A percentile compares a stretch with the other conserved stretches of the same genome.
phyloP scores from a whole-genome alignment of 1,284 basidiomycete genomes.

The Neolentinus lepideus region DNA sequence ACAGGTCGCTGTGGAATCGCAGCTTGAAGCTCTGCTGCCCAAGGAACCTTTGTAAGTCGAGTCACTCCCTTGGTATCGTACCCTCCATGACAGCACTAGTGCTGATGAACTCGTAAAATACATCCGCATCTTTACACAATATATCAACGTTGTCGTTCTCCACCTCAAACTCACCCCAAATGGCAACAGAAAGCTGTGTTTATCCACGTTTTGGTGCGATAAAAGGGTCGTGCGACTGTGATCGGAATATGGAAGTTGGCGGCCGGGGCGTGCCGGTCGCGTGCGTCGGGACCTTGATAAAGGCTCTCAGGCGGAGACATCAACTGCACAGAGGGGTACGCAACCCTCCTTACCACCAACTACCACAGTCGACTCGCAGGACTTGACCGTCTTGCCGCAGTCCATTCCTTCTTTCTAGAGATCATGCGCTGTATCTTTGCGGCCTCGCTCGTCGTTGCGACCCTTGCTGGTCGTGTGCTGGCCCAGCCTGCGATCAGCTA shows the following conservation, averaged over 20 bases:
- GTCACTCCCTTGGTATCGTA: background rate
- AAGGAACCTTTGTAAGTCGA: background rate
- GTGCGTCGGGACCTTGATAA: background rate
- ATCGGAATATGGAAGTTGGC: background rate
- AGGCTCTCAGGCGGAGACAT: background rate
- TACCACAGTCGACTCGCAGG: background rate
- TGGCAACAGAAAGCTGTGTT: background rate
- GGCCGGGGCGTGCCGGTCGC: background rate
- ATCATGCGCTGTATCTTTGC: conserved; percentile 26
- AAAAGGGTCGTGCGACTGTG: background rate
- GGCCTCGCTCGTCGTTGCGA: conserved; percentile 25
- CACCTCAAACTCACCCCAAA: background rate
- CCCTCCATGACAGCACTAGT: background rate
- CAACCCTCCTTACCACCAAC: background rate
- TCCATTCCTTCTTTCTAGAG: background rate
- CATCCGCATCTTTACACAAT: background rate
- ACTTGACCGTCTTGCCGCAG: background rate
- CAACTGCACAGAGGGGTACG: background rate
- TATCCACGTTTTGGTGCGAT: background rate
- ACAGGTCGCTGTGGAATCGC: no score
- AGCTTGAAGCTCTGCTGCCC: background rate
- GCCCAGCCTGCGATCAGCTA: conserved; percentile 17
- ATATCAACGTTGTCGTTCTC: no score
- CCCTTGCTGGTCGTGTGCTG: conserved; percentile 24
- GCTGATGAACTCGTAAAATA: background rate